Percentiles rank a stretch among this genome's conserved stretches.
Evolutionary conservation across 2,329 filamentous ascomycete genomes (phyloP).

Genomic region (Talaromyces sp.): DNA sequence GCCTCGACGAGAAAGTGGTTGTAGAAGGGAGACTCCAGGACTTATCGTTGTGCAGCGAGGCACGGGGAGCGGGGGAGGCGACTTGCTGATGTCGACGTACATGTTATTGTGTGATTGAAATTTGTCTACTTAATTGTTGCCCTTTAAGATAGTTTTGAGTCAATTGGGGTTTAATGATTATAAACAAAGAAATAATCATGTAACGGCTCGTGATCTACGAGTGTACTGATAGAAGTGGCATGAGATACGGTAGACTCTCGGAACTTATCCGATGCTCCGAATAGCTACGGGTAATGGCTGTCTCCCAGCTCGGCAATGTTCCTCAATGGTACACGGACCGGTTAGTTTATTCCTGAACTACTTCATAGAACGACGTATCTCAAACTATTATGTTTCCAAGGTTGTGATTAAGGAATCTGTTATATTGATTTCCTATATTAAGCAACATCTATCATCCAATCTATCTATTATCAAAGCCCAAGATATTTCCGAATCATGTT

Average conservation of each 20-base stretch:
- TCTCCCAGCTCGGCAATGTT: not conserved
- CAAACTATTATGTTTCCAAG: not conserved
- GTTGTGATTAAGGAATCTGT: not conserved
- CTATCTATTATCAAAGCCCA: not conserved
- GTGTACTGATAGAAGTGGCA: not conserved
- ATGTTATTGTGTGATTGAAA: not conserved
- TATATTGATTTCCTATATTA: not conserved
- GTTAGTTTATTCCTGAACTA: not conserved
- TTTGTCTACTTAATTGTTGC: not conserved
- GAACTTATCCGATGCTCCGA: not conserved
- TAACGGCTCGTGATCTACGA: not conserved
- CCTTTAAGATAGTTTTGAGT: too few relatives aligned
- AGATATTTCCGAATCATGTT: not conserved
- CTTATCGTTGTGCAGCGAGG: conserved; percentile 1
- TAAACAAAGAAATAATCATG: not conserved
- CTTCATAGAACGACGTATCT: not conserved
- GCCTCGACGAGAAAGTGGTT: conserved; percentile 50
- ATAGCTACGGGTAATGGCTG: not conserved
- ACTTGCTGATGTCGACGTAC: conserved; percentile 8
- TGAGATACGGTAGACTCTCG: not conserved
- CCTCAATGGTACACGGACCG: not conserved
- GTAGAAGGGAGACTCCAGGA: conserved; percentile 34
- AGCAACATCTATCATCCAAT: not conserved
- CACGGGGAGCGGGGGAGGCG: conserved; percentile 7
- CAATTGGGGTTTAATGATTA: not conserved